Percentiles rank a stretch among this genome's conserved stretches.
phyloP scores from a whole-genome alignment of 257 asterid species.

The Solanum lignicaule region DNA sequence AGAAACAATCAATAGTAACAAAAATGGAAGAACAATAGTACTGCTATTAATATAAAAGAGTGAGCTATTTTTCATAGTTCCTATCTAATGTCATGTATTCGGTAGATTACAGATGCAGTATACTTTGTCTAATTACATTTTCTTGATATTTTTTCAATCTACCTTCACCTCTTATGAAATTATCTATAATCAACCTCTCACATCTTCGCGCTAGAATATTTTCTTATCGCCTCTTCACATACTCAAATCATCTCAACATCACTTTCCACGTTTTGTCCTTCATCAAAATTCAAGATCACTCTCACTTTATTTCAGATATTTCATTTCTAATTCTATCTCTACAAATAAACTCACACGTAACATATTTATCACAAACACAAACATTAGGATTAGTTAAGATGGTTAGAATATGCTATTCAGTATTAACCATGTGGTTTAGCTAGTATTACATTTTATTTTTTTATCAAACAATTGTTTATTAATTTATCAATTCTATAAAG shows the following conservation, averaged over 20 bases:
- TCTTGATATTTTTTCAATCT: background rate
- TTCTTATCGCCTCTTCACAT: fast-evolving
- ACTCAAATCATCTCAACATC: background rate
- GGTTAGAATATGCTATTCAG: background rate
- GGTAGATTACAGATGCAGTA: fast-evolving
- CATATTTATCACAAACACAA: no score
- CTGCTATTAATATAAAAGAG: no score
- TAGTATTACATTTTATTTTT: no score
- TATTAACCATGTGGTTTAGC: background rate
- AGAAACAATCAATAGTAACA: no score
- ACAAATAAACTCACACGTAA: no score
- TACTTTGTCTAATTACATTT: fast-evolving
- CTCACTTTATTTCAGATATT: background rate
- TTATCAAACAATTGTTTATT: no score
- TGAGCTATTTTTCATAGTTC: fast-evolving
- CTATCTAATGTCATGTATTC: background rate
- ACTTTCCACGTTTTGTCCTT: background rate
- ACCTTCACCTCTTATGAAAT: fast-evolving
- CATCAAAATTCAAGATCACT: fast-evolving
- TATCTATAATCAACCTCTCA: no score
- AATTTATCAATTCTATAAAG: no score
- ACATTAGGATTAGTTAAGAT: no score
- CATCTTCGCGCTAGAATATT: fast-evolving
- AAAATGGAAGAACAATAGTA: fast-evolving
- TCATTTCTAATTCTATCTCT: background rate